Conservation (phyloP, 441 rosid genomes). For the Pelargonium fulgidum region DNA sequence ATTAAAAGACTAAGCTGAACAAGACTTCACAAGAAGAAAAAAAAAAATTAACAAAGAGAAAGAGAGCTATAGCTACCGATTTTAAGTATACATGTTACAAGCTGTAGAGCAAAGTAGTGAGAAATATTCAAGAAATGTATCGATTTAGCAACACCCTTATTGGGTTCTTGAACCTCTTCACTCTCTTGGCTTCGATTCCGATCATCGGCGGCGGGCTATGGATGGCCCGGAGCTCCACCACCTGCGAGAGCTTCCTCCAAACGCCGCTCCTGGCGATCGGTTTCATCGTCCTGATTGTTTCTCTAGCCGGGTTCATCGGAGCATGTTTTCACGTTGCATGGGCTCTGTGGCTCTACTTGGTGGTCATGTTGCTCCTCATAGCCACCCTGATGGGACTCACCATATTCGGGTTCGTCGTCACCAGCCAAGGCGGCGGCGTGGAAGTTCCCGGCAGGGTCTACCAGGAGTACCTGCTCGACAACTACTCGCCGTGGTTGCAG, state of each 20-base stretch:
- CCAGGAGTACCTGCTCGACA: conserved; percentile 52
- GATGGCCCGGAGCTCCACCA: conserved; percentile 71
- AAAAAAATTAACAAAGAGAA: too few species aligned
- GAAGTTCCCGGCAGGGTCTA: conserved; percentile 39
- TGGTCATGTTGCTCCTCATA: conserved; percentile 64
- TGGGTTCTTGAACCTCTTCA: conserved; percentile 68
- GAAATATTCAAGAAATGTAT: conserved; percentile 30
- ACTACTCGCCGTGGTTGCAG: conserved; percentile 76
- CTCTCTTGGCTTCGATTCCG: conserved; percentile 69
- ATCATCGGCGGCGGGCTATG: conserved; percentile 77
- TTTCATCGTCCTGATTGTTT: conserved; percentile 53
- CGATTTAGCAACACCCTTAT: conserved; percentile 64
- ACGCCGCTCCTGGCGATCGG: conserved; percentile 75
- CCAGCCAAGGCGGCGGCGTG: conserved; percentile 63
- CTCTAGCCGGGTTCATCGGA: conserved; percentile 76
- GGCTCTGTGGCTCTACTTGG: conserved; percentile 82
- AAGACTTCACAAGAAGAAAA: too few species aligned
- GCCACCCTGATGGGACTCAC: conserved; percentile 54
- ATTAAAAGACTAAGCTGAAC: too few species aligned
- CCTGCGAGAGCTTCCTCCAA: conserved; percentile 71
- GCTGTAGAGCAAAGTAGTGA: too few species aligned
- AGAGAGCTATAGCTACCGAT: too few species aligned
- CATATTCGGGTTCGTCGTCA: conserved; percentile 64
- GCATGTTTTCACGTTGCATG: conserved; percentile 73
- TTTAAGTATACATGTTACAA: too few species aligned